Evolutionary conservation across 768 basidiomycete species (phyloP).

Genomic region (Trametes cinnabarina): DNA sequence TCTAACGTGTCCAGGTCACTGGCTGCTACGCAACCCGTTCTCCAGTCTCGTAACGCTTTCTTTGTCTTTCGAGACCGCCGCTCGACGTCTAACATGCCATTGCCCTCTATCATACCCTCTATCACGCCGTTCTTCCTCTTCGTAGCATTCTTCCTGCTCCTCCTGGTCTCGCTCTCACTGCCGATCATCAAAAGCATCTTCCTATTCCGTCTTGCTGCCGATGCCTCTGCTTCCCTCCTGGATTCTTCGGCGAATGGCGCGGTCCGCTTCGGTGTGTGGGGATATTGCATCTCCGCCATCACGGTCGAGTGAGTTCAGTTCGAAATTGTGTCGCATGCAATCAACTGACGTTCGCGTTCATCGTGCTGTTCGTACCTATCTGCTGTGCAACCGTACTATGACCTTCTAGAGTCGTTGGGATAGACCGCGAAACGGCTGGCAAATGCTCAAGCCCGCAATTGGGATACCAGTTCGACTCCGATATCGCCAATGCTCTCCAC

Average conservation of each 20-base stretch:
- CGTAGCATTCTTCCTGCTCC: slow-evolving; percentile 56
- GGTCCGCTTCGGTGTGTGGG: slow-evolving; percentile 61
- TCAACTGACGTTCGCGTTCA: slow-evolving; percentile 13
- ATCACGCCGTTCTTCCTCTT: slow-evolving; percentile 45
- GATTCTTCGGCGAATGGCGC: slow-evolving; percentile 34
- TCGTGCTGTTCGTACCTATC: slow-evolving; percentile 18
- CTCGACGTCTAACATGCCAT: slow-evolving; percentile 17
- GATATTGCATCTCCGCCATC: slow-evolving; percentile 54
- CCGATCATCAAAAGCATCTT: slow-evolving; percentile 57
- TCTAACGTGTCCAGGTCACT: not conserved
- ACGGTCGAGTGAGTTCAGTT: slow-evolving; percentile 41
- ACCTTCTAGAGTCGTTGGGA: slow-evolving; percentile 39
- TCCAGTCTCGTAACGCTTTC: not conserved
- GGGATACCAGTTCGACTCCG: slow-evolving; percentile 56
- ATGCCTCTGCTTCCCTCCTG: slow-evolving; percentile 33
- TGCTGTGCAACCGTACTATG: slow-evolving; percentile 10
- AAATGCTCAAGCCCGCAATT: slow-evolving; percentile 48
- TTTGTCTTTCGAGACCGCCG: not conserved
- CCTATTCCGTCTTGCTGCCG: slow-evolving; percentile 49
- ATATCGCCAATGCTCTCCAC: slow-evolving; percentile 45
- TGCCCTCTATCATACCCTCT: slow-evolving; percentile 29
- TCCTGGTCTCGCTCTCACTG: slow-evolving; percentile 60
- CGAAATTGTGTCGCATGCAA: not conserved
- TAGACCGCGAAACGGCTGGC: slow-evolving; percentile 37
- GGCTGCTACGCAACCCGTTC: not conserved